These are phyloP conservation scores for Chlamydomonas sphaeroides DNA, from an alignment of 139 green algal species.

Conservation along the genomic window DNA sequence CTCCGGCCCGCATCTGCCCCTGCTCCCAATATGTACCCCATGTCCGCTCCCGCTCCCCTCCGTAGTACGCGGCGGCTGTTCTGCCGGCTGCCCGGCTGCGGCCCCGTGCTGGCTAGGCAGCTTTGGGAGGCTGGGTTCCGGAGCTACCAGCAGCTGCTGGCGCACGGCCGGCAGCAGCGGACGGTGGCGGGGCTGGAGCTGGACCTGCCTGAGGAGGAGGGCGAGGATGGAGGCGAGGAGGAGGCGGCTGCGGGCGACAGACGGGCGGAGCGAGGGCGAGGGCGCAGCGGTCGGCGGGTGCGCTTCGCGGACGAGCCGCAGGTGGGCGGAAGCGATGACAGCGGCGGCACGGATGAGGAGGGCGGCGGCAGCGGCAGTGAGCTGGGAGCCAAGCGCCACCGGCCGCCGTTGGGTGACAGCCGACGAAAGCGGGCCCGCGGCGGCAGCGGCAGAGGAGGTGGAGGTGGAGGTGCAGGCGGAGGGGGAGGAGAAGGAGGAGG, in stretches of 20 bases:
- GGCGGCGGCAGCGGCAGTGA: no score
- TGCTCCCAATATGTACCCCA: no score
- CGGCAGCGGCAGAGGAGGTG: not conserved
- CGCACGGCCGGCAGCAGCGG: no score
- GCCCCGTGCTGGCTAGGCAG: constrained; percentile 13
- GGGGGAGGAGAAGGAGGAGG: not conserved
- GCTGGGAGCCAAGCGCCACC: no score
- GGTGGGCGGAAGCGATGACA: no score
- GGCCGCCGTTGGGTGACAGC: no score
- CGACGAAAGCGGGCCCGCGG: no score
- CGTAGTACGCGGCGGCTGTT: constrained; percentile 31
- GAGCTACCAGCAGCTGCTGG: not conserved
- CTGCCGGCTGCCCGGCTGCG: constrained; percentile 45
- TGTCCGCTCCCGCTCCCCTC: not conserved
- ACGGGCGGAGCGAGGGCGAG: not conserved
- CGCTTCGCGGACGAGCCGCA: not conserved
- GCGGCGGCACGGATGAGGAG: no score
- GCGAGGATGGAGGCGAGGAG: no score
- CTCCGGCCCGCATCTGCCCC: not conserved
- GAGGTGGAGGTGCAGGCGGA: not conserved
- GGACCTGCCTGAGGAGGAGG: no score
- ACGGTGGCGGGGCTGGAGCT: no score
- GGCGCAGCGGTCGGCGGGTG: no score
- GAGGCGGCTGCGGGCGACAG: not conserved
- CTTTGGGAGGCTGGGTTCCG: constrained; percentile 39